Evolutionary conservation across 345 rosid species (phyloP).

Genomic region (Laguncularia racemosa): DNA sequence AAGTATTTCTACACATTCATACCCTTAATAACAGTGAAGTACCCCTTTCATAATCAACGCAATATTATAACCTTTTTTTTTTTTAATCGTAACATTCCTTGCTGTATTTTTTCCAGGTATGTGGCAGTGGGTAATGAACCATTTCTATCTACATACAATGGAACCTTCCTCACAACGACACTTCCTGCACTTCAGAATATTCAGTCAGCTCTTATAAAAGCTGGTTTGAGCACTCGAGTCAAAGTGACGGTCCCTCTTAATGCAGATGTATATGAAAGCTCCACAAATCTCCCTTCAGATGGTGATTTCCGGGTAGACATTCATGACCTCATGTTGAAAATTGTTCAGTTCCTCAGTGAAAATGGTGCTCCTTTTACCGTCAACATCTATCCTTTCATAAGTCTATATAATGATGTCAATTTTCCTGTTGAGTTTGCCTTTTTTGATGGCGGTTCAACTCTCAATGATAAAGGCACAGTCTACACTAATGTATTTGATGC

Average conservation of each 20-base stretch:
- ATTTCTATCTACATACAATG: slow-evolving; percentile 22
- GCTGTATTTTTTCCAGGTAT: not conserved
- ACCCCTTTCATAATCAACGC: too few relatives aligned
- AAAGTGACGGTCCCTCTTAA: slow-evolving; percentile 76
- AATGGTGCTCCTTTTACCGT: slow-evolving; percentile 70
- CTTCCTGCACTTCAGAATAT: slow-evolving; percentile 30
- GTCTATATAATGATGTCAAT: slow-evolving; percentile 63
- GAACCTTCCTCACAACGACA: slow-evolving; percentile 10
- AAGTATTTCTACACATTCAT: too few relatives aligned
- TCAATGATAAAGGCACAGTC: slow-evolving; percentile 15
- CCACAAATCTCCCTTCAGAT: slow-evolving; percentile 54
- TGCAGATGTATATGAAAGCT: slow-evolving; percentile 73
- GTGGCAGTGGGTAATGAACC: slow-evolving; percentile 30
- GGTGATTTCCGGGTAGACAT: slow-evolving; percentile 86
- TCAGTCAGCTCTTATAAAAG: slow-evolving; percentile 75
- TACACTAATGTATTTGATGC: slow-evolving; percentile 28
- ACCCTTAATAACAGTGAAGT: too few relatives aligned
- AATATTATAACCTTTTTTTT: too few relatives aligned
- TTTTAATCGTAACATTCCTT: too few relatives aligned
- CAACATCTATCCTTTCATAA: slow-evolving; percentile 89
- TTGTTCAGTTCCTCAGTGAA: slow-evolving; percentile 66
- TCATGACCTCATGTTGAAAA: slow-evolving; percentile 59
- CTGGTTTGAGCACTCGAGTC: slow-evolving; percentile 64
- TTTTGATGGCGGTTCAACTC: slow-evolving; percentile 49
- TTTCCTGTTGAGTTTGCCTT: slow-evolving; percentile 91